Conservation (phyloP, 2,329 filamentous ascomycete species). For the Chaetomium globosum region DNA sequence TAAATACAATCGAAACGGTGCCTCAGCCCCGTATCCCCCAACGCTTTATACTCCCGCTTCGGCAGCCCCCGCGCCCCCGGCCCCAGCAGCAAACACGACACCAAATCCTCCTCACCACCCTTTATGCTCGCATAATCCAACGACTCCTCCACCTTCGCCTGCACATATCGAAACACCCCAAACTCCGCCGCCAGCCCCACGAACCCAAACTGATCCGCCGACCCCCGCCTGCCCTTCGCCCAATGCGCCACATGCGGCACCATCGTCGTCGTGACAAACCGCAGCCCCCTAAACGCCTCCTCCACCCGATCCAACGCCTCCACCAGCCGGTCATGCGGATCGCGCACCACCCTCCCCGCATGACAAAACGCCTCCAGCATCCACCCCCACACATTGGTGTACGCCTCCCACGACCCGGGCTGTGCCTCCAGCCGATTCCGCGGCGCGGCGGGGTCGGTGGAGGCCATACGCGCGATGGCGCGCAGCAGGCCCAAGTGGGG, state of each 20-base stretch:
- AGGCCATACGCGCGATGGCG: background rate
- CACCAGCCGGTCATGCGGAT: background rate
- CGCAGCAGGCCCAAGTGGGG: slow-evolving; percentile 5
- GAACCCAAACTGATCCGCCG: background rate
- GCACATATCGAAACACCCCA: background rate
- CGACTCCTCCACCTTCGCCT: background rate
- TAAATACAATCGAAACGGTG: background rate
- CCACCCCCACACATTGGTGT: background rate
- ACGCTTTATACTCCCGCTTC: background rate
- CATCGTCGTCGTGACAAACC: background rate
- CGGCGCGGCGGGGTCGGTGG: background rate
- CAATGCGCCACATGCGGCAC: background rate
- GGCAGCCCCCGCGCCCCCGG: background rate
- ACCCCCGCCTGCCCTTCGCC: background rate
- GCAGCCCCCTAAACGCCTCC: background rate
- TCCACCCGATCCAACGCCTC: background rate
- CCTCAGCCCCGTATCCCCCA: background rate
- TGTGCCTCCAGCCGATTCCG: background rate
- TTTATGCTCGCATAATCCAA: background rate
- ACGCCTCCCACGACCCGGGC: background rate
- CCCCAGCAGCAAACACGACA: background rate
- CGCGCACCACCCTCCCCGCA: background rate
- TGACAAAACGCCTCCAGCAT: background rate
- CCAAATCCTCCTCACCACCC: background rate
- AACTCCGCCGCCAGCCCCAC: background rate